A percentile compares a stretch with the other conserved stretches of the same genome.
phyloP scores from a whole-genome alignment of 2,329 filamentous ascomycete species.

The Aspergillus texensis region DNA sequence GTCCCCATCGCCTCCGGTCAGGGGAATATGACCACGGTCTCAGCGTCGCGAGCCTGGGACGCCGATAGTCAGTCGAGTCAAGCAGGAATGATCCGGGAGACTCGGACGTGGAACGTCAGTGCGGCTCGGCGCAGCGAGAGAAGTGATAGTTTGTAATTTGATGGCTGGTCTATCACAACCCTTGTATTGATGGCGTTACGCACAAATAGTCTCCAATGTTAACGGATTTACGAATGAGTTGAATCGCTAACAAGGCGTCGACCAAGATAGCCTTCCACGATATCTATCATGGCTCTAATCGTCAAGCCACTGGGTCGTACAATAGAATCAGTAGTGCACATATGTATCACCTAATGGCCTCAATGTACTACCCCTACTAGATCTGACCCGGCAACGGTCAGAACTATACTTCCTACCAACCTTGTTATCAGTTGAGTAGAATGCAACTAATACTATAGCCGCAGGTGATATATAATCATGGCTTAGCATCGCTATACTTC shows the following conservation, averaged over 20 bases:
- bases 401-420: too few relatives aligned
- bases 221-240: background rate
- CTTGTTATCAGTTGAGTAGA: too few relatives aligned
- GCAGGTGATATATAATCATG: too few relatives aligned
- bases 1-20: slow-evolving; percentile 7
- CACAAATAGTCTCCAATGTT: background rate
- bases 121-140: slow-evolving; percentile 9
- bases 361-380: too few relatives aligned
- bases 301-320: too few relatives aligned
- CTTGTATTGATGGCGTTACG: background rate
- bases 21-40: slow-evolving; percentile 15
- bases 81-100: slow-evolving; percentile 21
- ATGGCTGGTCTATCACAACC: background rate
- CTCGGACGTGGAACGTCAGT: slow-evolving; percentile 18
- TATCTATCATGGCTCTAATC: background rate
- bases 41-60: slow-evolving; percentile 19
- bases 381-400: too few relatives aligned
- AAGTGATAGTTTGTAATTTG: slow-evolving; percentile 2
- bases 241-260: background rate
- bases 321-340: background rate
- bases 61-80: slow-evolving; percentile 23
- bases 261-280: background rate
- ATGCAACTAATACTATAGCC: too few relatives aligned
- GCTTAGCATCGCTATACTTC: too few relatives aligned
- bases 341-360: too few relatives aligned